Conservation (phyloP, 108 stramenopile species). For the Parmales sp. region DNA sequence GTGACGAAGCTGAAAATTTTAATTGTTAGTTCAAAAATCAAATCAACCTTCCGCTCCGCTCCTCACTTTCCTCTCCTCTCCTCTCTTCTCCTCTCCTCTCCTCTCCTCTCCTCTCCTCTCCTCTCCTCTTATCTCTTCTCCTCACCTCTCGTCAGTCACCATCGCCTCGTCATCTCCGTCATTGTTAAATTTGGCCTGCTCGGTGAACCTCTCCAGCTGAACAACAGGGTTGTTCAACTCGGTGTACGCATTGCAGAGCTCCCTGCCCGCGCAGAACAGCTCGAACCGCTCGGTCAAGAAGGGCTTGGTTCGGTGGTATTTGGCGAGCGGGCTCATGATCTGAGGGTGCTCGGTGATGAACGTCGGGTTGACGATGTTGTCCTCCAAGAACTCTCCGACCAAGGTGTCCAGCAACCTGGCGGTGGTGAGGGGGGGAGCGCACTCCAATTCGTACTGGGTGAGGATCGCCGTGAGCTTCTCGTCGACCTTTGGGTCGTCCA, state of each 20-base stretch:
- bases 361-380: slow-evolving; percentile 71
- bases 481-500: slow-evolving; percentile 75
- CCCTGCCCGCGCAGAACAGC: slow-evolving; percentile 92
- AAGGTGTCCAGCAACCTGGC: slow-evolving; percentile 91
- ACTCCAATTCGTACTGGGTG: slow-evolving; percentile 67
- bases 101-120: too few relatives aligned
- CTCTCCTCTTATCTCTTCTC: too few relatives aligned
- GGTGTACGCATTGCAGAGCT: slow-evolving; percentile 99
- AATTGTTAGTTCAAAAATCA: too few relatives aligned
- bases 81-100: too few relatives aligned
- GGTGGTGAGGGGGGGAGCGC: slow-evolving; percentile 88
- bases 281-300: slow-evolving; percentile 97
- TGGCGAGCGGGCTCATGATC: slow-evolving; percentile 98
- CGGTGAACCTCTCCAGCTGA: slow-evolving; percentile 77
- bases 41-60: too few relatives aligned
- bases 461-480: slow-evolving; percentile 60
- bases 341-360: slow-evolving; percentile 93
- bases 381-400: slow-evolving; percentile 93
- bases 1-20: too few relatives aligned
- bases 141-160: slow-evolving; percentile 92
- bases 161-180: slow-evolving; percentile 99
- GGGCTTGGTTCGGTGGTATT: slow-evolving; percentile 87
- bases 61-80: too few relatives aligned
- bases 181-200: slow-evolving; percentile 84
- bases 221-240: slow-evolving; percentile 97